A percentile compares a stretch with the other conserved stretches of the same genome.
These are phyloP conservation scores for Harringtonia lauricola DNA, from an alignment of 2,329 filamentous ascomycete genomes.

Conservation along the genomic window DNA sequence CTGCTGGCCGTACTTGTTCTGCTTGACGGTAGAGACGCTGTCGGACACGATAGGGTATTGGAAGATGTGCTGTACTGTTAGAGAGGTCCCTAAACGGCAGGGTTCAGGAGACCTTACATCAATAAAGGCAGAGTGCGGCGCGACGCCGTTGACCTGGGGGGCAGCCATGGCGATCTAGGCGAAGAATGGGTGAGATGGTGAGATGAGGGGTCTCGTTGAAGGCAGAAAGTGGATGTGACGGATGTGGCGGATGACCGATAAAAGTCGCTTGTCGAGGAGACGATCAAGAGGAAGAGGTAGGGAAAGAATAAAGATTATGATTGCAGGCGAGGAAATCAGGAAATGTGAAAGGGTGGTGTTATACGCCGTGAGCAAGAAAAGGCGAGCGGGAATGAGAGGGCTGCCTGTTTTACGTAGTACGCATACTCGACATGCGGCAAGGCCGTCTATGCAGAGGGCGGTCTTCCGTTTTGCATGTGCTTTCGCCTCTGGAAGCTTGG, in stretches of 20 bases:
- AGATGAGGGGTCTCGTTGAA: not conserved
- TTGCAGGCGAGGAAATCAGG: not conserved
- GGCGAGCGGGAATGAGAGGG: not conserved
- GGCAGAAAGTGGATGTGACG: not conserved
- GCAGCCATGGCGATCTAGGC: conserved; percentile 8
- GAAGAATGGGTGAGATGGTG: no score
- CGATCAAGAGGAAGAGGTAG: not conserved
- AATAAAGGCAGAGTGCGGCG: conserved; percentile 11
- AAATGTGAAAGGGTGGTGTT: no score
- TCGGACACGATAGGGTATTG: conserved; percentile 79
- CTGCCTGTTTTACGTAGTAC: not conserved
- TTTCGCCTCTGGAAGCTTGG: not conserved
- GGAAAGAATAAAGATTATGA: not conserved
- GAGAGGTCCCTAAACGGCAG: no score
- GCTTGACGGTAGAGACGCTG: conserved; percentile 65
- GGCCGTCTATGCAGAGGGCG: no score
- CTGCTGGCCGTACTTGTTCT: conserved; percentile 73
- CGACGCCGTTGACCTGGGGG: conserved; percentile 6
- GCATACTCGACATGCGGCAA: not conserved
- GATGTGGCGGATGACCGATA: not conserved
- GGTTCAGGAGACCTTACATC: no score
- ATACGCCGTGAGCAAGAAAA: not conserved
- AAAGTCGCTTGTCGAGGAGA: no score
- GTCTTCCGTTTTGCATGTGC: not conserved
- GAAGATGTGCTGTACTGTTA: conserved; percentile 66